Evolutionary conservation across 1,284 basidiomycete genomes (phyloP), one percentile per base, ranked within the genome.

Genomic region (Puccinia horiana): DNA sequence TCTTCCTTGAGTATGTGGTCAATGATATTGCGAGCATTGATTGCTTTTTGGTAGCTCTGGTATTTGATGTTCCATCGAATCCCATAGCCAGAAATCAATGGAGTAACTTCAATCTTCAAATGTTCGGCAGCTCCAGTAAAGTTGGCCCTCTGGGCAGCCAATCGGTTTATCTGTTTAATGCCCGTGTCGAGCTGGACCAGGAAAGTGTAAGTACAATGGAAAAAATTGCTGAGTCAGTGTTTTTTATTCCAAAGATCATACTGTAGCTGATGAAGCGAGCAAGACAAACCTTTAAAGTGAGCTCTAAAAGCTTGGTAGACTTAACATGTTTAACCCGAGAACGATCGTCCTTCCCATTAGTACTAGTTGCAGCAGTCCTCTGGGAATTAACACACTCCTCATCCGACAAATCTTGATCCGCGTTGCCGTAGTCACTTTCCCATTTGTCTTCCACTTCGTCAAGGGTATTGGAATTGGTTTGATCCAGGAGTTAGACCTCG

Each of bases 1-100:
- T 58, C 56, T 29, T 58, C 56, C 14, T 58, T 58, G 4, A 47
- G 32, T 20, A 47, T 47, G n/a, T 23, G 49, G 49, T 52, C 49
- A 52, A 52, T 52, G 20, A 52, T 23, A 20, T 52, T 23, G 5
- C 49, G 49, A 11, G 20, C 49, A 8, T 11, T 23, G 23, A n/a
- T n/a, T n/a, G n/a, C n/a, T n/a, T n/a, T n/a, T n/a, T n/a, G n/a
- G 23, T 63, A 37, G 20, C 61, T 63, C 20, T 63, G 61, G 35
- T 63, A 63, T 63, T 29, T 63, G 26, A 63, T 63, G 32, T 63
- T 63, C 26, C 61, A 63, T 63, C 29, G 16, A 32, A 63, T 37
- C 11, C 61, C 35, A 37, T 63, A 63, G 16, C 61, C 61, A 14
- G 61, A 12, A 32, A 63, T 63, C 61, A 63, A 63, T 18, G 61